Base-by-base conservation (phyloP, 495 filamentous ascomycete genomes). In the Trichoderma gamsii region DNA sequence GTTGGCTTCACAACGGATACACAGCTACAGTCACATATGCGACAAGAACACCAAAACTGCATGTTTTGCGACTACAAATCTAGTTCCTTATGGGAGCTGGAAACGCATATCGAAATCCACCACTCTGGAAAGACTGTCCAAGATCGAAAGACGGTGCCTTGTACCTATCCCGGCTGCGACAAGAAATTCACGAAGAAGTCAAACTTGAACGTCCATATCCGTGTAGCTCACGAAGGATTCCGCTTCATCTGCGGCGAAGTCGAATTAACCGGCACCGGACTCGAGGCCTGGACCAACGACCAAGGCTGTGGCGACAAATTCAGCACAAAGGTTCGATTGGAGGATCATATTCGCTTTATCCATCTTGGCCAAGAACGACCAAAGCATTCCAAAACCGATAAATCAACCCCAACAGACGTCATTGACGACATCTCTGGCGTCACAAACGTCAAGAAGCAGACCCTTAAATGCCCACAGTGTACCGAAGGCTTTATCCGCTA, bases 201-300 rank as follows among this genome's bases (percentile, higher is more conserved):
- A 0, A 97, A 97, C 73, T 82, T 97, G 25, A 89, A 87, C 38
- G 85, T 87, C 0, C 95, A 99, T 72, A 81, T 92, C 66, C 86
- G 87, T 27, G 87, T 85, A 4, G 87, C 89, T 0, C 95, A 99
- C 72, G 80, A 90, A 68, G 87, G 87, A 32, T 77, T 82, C 56
- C 83, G 84, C 1, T 96, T 89, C 69, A 80, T 89, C n/a, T 96
- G 93, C 72, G 90, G 90, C 1, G 78, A 85, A 46, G 86, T 91
- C 72, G 78, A 90, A 1, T 83, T 78, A 27, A 72, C 74, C 0
- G 82, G 83, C 11, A 83, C 82, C n/a, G 86, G 85, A 56, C 77
- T 92, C 1, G 73, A 74, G 6, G 79, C 79, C n/a, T 94, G 91
- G 89, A 79, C 86, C 67, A 84, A 83, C 32, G 75, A 84, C 41